A percentile compares a stretch with the other conserved stretches of the same genome.
Conservation (phyloP, 352 stramenopile genomes). For the Aphanomyces euteiches region DNA sequence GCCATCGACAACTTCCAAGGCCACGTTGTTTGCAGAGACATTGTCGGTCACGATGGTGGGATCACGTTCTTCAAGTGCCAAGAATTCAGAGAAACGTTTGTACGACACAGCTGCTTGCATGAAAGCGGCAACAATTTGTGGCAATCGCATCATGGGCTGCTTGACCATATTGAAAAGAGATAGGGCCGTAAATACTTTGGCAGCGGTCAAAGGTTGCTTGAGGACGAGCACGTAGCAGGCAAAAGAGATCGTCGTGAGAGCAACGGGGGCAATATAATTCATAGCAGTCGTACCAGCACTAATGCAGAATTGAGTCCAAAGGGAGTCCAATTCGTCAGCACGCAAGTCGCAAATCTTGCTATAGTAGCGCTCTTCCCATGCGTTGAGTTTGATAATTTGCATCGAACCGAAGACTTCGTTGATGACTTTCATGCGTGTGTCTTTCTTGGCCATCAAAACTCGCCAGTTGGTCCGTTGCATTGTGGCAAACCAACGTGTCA, state of each 20-base stretch:
- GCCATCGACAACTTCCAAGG: constrained; percentile 53
- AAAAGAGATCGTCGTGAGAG: constrained; percentile 31
- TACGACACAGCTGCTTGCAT: constrained; percentile 33
- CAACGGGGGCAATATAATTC: constrained; percentile 29
- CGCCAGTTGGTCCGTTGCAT: constrained; percentile 48
- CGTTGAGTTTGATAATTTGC: constrained; percentile 94
- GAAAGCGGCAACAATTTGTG: constrained; percentile 13
- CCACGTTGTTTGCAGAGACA: constrained; percentile 29
- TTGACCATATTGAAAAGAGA: constrained; percentile 32
- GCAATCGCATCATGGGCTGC: constrained; percentile 30
- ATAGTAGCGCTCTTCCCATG: constrained; percentile 80
- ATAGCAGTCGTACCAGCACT: constrained; percentile 20
- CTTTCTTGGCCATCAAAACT: constrained; percentile 74
- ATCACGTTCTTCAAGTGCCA: constrained; percentile 36
- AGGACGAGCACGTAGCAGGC: constrained; percentile 27
- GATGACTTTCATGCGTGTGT: constrained; percentile 85
- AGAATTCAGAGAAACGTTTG: constrained; percentile 33
- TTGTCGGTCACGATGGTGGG: constrained; percentile 26
- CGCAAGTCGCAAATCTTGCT: constrained; percentile 44
- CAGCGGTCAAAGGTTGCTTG: constrained; percentile 25
- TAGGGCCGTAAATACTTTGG: constrained; percentile 33
- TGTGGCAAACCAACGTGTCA: constrained; percentile 50
- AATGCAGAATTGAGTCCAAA: constrained; percentile 22
- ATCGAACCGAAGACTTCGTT: constrained; percentile 90
- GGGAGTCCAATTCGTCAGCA: constrained; percentile 1